Evolutionary conservation across 768 basidiomycete species (phyloP).

Genomic region (Boletus sp.): DNA sequence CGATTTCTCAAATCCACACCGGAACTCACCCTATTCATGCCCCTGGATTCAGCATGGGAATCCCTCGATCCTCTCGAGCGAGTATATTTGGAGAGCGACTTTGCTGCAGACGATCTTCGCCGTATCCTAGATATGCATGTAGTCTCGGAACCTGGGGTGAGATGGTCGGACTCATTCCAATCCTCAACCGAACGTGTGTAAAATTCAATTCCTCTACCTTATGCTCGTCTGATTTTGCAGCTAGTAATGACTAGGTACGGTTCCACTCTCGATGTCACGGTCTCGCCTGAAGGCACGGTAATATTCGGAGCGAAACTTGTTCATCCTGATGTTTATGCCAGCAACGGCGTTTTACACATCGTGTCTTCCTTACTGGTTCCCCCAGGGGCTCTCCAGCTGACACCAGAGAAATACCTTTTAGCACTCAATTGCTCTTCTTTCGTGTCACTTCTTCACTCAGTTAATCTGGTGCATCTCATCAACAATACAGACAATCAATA

Average conservation of each 20-base stretch:
- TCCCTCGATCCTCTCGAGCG: slow-evolving; percentile 72
- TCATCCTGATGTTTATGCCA: slow-evolving; percentile 84
- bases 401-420: slow-evolving; percentile 93
- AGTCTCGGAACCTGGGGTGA: slow-evolving; percentile 54
- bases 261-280: slow-evolving; percentile 55
- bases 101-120: slow-evolving; percentile 73
- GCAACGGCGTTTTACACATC: slow-evolving; percentile 93
- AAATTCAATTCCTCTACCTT: not conserved
- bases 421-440: slow-evolving; percentile 90
- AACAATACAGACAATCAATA: slow-evolving; percentile 65
- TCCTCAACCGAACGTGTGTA: slow-evolving; percentile 52
- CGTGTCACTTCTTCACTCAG: slow-evolving; percentile 83
- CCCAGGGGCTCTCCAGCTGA: slow-evolving; percentile 68
- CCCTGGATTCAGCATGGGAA: slow-evolving; percentile 83
- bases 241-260: slow-evolving; percentile 73
- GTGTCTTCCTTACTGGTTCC: slow-evolving; percentile 82
- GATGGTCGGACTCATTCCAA: slow-evolving; percentile 63
- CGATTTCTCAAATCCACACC: slow-evolving; percentile 60
- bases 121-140: slow-evolving; percentile 80
- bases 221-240: slow-evolving; percentile 13
- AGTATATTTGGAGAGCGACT: slow-evolving; percentile 85
- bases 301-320: slow-evolving; percentile 59
- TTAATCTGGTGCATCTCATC: slow-evolving; percentile 65
- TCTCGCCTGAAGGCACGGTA: slow-evolving; percentile 50
- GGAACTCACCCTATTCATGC: slow-evolving; percentile 85